Evolutionary conservation across 2,329 filamentous ascomycete species (phyloP), one percentile per base, ranked within the genome.

Genomic region (Epichloe glyceriae): DNA sequence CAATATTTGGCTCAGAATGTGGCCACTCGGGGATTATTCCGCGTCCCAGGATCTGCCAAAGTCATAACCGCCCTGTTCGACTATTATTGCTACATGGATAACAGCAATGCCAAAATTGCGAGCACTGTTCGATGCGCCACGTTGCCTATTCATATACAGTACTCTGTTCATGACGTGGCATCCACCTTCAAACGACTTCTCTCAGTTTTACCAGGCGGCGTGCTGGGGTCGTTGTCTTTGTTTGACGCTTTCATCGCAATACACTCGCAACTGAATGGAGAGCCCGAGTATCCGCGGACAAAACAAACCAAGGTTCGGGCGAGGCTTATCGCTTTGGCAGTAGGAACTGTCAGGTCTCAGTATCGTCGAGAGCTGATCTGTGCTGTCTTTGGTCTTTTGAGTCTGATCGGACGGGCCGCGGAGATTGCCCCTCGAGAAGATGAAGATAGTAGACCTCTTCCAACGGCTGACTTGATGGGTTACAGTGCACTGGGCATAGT

Each of bases 181-280:
- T 82, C 80, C 2, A 73, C 78, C 0, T 85, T 86, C 64, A 86
- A 86, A 58, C 75, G 73, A 12, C 69, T 86, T n/a, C 67, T 86
- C 0, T 72, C 74, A 0, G 76, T 77, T 1, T 62, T 86, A 0
- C 81, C 82, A 0, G 82, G 82, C 0, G 83, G 83, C 0, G 80
- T 86, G 40, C 66, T 86, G 1, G 83, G 83, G 4, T 82, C 79
- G 0, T 58, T 83, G 14, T 62, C 70, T 1, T 61, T 85, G 0
- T 83, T 85, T 50, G 79, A 85, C 53, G 74, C 78, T 0, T 61
- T 86, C 12, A 73, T 83, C 10, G 75, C 76, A 11, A 79, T 85
- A 15, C 72, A 81, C 52, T 75, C 70, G 17, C 76, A 80, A 51
- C 63, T 83, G 11, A 67, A 73, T 50, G 67, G 70, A 1, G 73